Conservation (phyloP, 2,329 filamentous ascomycete genomes). For the Nemania sp. region DNA sequence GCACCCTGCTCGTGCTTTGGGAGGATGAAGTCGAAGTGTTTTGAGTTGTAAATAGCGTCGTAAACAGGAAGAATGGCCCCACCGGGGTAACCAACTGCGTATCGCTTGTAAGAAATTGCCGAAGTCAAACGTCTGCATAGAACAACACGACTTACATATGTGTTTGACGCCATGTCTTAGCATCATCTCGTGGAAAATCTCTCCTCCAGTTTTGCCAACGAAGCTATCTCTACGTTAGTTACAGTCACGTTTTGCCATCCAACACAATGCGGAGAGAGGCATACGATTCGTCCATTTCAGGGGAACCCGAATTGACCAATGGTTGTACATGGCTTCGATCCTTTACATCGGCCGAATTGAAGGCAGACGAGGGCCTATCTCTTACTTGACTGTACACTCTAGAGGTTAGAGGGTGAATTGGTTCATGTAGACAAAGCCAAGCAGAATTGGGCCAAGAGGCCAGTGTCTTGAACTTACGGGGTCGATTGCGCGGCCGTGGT, state of each 20-base stretch:
- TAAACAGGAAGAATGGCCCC: constrained; percentile 98
- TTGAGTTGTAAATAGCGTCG: constrained; percentile 98
- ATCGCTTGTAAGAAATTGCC: constrained; percentile 21
- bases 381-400: constrained; percentile 62
- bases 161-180: constrained; percentile 91
- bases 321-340: constrained; percentile 74
- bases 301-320: constrained; percentile 69
- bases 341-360: constrained; percentile 61
- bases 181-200: constrained; percentile 99
- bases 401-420: constrained; percentile 28
- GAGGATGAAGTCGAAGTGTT: constrained; percentile 95
- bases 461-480: constrained; percentile 61
- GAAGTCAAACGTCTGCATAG: neutral
- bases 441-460: constrained; percentile 2
- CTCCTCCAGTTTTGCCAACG: constrained; percentile 92
- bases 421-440: neutral
- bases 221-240: constrained; percentile 66
- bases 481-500: constrained; percentile 62
- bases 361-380: constrained; percentile 72
- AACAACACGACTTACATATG: constrained; percentile 82
- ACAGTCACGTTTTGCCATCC: neutral
- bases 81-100: constrained; percentile 85
- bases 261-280: constrained; percentile 50
- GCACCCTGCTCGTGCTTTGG: constrained; percentile 97
- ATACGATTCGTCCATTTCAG: constrained; percentile 84